Base-by-base conservation (phyloP, 2,329 filamentous ascomycete genomes). In the Trichoderma aggressivum region DNA sequence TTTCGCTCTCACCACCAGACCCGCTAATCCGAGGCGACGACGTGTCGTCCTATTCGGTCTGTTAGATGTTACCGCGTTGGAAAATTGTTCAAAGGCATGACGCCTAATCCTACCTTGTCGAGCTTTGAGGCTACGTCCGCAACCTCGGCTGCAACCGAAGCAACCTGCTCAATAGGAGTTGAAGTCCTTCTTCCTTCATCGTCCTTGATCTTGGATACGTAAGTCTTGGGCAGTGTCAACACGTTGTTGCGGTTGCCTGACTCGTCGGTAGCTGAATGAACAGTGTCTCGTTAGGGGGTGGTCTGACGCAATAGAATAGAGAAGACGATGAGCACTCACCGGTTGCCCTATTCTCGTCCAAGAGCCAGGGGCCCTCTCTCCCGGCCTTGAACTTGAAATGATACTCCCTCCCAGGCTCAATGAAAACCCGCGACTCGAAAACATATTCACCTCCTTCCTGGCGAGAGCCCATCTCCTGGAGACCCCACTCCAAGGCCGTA, bases 361-460 rank as follows among this genome's bases (percentile, higher is more conserved):
- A 79, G 28, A 89, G 83, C 91, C 91, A 93, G 88, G 89, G 92
- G 74, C 92, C 87, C 61, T 88, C 88, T 24, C 84, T 79, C 11
- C 91, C 91, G 43, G 92, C 82, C 34, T 90, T 87, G 75, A 94
- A 91, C 80, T 93, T 94, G 85, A 94, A 94, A 76, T 92, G 89
- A 74, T 93, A 88, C 71, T 88, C 86, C 60, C 87, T 85, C 26
- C 86, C 87, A 26, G 86, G 82, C 21, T 87, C 82, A 8, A 87
- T 83, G 43, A 84, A 78, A 58, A 93, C 83, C 1, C 84, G 80
- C 71, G 88, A 88, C 56, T 80, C 83, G 77, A 92, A 94, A 14
- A 85, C 77, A 71, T 88, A 81, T 68, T 90, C 83, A n/a, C 86
- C 87, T 43, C 86, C 81, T 5, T 84, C 80, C 11, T 86, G 84